phyloP scores from a whole-genome alignment of 208 protist species.

The Angomonas ambiguus region DNA sequence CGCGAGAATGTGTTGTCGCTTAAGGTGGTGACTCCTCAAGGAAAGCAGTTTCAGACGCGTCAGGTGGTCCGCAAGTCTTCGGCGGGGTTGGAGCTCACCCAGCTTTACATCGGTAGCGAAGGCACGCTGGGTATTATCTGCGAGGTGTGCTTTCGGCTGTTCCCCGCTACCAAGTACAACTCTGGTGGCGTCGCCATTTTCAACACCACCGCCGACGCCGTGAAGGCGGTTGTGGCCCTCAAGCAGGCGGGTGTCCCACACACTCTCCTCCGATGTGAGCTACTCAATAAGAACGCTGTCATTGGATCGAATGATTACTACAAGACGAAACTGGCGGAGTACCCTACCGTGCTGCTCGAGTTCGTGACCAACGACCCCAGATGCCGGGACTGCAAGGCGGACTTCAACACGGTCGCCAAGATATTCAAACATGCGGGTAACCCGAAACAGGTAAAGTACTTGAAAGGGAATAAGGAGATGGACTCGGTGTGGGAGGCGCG shows the following conservation, averaged over 20 bases:
- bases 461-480: slow-evolving; percentile 12
- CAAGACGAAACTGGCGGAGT: slow-evolving; percentile 16
- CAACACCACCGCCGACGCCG: slow-evolving; percentile 19
- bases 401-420: slow-evolving; percentile 20
- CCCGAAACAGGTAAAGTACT: slow-evolving; percentile 15
- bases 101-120: slow-evolving; percentile 8
- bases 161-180: slow-evolving; percentile 17
- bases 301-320: slow-evolving; percentile 27
- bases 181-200: slow-evolving; percentile 30
- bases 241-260: slow-evolving; percentile 21
- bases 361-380: slow-evolving; percentile 18
- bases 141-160: slow-evolving; percentile 43
- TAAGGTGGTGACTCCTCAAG: slow-evolving; percentile 10
- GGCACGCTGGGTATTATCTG: slow-evolving; percentile 70
- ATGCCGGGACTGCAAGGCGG: slow-evolving; percentile 26
- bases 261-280: slow-evolving; percentile 41
- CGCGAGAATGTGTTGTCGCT: slow-evolving; percentile 13
- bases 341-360: slow-evolving; percentile 55
- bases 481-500: slow-evolving; percentile 20
- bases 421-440: slow-evolving; percentile 13
- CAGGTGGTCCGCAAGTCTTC: slow-evolving; percentile 12
- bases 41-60: slow-evolving; percentile 5
- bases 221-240: slow-evolving; percentile 27
- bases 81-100: slow-evolving; percentile 8
- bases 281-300: slow-evolving; percentile 33